A percentile compares a stretch with the other conserved stretches of the same genome.
These are phyloP conservation scores for Xylariales sp. DNA, from an alignment of 2,329 filamentous ascomycete genomes.

Conservation along the genomic window DNA sequence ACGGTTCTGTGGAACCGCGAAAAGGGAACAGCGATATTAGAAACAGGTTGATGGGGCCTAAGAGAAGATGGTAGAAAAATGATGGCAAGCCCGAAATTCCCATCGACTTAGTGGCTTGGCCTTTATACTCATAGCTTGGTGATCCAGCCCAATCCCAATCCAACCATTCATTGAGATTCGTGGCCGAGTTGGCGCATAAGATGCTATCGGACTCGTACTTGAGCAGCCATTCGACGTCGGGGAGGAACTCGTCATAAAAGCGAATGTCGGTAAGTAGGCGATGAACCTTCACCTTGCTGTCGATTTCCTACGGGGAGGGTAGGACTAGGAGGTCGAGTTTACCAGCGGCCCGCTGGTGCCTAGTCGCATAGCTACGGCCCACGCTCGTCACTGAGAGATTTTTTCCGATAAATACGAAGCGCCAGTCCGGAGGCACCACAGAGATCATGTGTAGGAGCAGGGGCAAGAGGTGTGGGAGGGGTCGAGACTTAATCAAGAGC, in stretches of 20 bases:
- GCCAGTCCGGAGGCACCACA: constrained; percentile 66
- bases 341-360: constrained; percentile 61
- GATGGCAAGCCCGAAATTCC: neutral
- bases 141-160: constrained; percentile 67
- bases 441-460: constrained; percentile 64
- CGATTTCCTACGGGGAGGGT: constrained; percentile 60
- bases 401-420: constrained; percentile 64
- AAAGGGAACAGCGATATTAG: constrained; percentile 14
- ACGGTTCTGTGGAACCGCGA: constrained; percentile 46
- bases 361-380: constrained; percentile 58
- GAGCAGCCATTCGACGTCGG: constrained; percentile 64
- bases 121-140: constrained; percentile 53
- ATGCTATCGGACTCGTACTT: constrained; percentile 68
- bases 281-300: constrained; percentile 60
- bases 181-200: constrained; percentile 64
- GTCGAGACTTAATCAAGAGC: constrained; percentile 63
- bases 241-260: constrained; percentile 65
- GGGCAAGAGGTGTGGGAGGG: constrained; percentile 61
- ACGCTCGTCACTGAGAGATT: constrained; percentile 60
- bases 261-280: constrained; percentile 61
- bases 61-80: neutral
- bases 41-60: neutral
- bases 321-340: constrained; percentile 64
- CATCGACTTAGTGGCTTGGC: neutral
- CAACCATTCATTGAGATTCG: constrained; percentile 64